A percentile compares a stretch with the other conserved stretches of the same genome.
These are phyloP conservation scores for Fusarium protoensiforme DNA, from an alignment of 2,329 filamentous ascomycete species.

Conservation along the genomic window DNA sequence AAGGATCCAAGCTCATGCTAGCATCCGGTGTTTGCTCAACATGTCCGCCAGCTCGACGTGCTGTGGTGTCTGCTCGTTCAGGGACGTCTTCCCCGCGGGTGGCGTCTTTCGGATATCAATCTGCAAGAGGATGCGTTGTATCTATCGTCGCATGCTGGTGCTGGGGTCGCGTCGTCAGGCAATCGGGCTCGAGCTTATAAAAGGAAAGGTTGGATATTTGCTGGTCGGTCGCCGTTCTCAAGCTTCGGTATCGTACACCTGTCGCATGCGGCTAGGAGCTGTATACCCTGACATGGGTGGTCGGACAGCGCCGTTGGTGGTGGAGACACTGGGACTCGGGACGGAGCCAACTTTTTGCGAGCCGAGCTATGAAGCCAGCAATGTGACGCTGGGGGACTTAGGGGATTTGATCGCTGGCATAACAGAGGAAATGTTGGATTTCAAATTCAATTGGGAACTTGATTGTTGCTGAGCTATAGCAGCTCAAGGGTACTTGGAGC, in stretches of 20 bases:
- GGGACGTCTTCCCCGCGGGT: constrained; percentile 20
- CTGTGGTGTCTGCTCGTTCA: constrained; percentile 17
- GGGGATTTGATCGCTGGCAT: neutral
- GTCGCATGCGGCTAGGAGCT: constrained; percentile 44
- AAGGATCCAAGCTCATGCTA: constrained; percentile 88
- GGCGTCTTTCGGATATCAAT: constrained; percentile 21
- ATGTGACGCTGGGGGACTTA: neutral
- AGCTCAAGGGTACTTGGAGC: neutral
- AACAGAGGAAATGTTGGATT: neutral
- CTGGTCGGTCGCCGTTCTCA: constrained; percentile 19
- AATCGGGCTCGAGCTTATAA: constrained; percentile 8
- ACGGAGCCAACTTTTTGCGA: constrained; percentile 46
- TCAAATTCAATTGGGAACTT: neutral
- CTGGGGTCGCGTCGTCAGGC: constrained; percentile 3
- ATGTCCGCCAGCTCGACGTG: constrained; percentile 42
- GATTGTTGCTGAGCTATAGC: neutral
- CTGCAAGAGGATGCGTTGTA: neutral
- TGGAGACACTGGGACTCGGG: constrained; percentile 26
- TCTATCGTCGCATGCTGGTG: constrained; percentile 31
- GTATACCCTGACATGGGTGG: constrained; percentile 34
- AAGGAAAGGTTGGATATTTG: constrained; percentile 5
- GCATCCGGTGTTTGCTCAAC: constrained; percentile 54
- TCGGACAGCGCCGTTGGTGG: constrained; percentile 23
- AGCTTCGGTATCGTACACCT: constrained; percentile 42
- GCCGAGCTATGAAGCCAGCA: constrained; percentile 32